Evolutionary conservation across 2,329 filamentous ascomycete species (phyloP).

Genomic region (Lecanicillium sp.): DNA sequence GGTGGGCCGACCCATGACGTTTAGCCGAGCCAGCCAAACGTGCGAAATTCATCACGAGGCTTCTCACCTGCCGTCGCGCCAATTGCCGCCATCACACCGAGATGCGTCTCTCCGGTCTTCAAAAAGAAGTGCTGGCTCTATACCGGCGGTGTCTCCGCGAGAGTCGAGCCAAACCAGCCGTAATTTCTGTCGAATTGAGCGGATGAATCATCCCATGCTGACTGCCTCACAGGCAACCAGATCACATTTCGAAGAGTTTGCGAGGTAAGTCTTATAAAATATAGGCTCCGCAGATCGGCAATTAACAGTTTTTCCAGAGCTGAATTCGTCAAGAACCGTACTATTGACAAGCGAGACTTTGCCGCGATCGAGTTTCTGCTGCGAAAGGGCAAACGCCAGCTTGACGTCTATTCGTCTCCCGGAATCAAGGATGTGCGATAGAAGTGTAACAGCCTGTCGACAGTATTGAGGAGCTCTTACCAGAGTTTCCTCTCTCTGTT

Average conservation of each 20-base stretch:
- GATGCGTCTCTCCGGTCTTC: slow-evolving; percentile 68
- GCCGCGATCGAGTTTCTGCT: slow-evolving; percentile 76
- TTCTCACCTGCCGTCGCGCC: too few species aligned
- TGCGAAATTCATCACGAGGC: too few species aligned
- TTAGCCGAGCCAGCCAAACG: too few species aligned
- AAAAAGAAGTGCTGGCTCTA: slow-evolving; percentile 76
- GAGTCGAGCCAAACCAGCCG: slow-evolving; percentile 69
- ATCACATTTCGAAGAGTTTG: slow-evolving; percentile 54
- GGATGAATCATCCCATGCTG: slow-evolving; percentile 8
- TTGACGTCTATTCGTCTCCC: slow-evolving; percentile 73
- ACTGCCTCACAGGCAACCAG: slow-evolving; percentile 38
- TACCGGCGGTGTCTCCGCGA: slow-evolving; percentile 83
- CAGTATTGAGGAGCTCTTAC: too few species aligned
- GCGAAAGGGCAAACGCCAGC: slow-evolving; percentile 70
- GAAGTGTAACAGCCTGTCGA: slow-evolving; percentile 7
- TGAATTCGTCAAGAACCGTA: slow-evolving; percentile 67
- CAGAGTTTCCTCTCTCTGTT: background rate
- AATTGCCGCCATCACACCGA: background rate
- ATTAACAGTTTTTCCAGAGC: slow-evolving; percentile 33
- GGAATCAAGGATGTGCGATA: slow-evolving; percentile 68
- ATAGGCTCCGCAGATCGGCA: background rate
- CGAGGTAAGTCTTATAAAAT: slow-evolving; percentile 38
- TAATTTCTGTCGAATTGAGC: slow-evolving; percentile 25
- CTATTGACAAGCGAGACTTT: slow-evolving; percentile 77
- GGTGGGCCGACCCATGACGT: too few species aligned